Conservation (phyloP, 805 yeast genomes). For the Saitoella complicata region DNA sequence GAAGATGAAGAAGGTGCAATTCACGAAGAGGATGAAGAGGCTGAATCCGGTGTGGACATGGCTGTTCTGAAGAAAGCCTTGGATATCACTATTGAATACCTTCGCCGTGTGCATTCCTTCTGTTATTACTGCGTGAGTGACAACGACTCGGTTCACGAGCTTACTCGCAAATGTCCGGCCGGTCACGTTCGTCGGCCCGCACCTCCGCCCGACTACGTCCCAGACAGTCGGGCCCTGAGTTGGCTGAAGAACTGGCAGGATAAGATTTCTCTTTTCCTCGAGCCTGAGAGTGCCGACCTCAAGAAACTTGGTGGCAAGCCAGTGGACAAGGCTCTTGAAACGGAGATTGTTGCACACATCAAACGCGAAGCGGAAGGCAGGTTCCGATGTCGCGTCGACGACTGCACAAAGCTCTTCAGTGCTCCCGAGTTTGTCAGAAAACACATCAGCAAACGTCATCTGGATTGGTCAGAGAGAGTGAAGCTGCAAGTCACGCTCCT, state of each 20-base stretch:
- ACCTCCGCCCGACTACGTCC: slow-evolving; percentile 1
- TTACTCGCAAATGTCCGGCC: slow-evolving; percentile 9
- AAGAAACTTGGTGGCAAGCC: slow-evolving; percentile 8
- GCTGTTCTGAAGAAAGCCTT: slow-evolving; percentile 6
- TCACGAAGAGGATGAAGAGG: slow-evolving; percentile 6
- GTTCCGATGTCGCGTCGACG: slow-evolving; percentile 10
- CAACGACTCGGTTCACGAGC: slow-evolving; percentile 9
- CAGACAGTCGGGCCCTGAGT: no score
- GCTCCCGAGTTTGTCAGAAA: slow-evolving; percentile 12
- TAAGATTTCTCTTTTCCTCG: slow-evolving; percentile 2
- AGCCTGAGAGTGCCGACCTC: slow-evolving; percentile 5
- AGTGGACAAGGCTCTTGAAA: slow-evolving; percentile 2
- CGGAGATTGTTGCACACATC: slow-evolving; percentile 6
- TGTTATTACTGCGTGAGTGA: slow-evolving; percentile 10
- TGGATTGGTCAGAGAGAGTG: slow-evolving; percentile 7
- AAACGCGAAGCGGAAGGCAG: slow-evolving; percentile 9
- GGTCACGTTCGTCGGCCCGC: slow-evolving; percentile 10
- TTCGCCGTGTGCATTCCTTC: slow-evolving; percentile 11
- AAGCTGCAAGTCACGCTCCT: slow-evolving; percentile 4
- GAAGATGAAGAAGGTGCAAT: slow-evolving; percentile 11
- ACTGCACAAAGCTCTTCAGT: slow-evolving; percentile 11
- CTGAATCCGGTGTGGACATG: background rate
- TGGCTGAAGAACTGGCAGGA: no score
- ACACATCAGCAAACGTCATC: slow-evolving; percentile 11
- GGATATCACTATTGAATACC: slow-evolving; percentile 8